A percentile compares a stretch with the other conserved stretches of the same genome.
These are phyloP conservation scores for Solanum raphanifolium DNA, from an alignment of 257 asterid species.

Conservation along the genomic window DNA sequence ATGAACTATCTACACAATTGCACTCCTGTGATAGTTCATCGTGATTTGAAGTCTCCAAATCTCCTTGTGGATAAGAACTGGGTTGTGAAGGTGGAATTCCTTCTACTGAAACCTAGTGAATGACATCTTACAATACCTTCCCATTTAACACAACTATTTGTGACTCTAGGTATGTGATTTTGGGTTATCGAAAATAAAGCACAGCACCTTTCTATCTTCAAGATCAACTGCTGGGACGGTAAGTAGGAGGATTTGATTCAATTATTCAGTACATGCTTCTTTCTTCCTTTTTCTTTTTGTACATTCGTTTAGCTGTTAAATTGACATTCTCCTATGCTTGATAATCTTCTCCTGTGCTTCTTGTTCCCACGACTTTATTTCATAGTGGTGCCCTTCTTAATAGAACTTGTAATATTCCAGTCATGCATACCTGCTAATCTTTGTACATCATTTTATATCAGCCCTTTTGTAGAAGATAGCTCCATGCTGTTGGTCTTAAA, in stretches of 20 bases:
- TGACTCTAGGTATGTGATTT: conserved; percentile 77
- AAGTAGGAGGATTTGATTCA: conserved; percentile 19
- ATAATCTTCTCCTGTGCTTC: neutral
- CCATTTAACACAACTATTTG: conserved; percentile 6
- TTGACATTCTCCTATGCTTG: neutral
- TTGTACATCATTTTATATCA: conserved; percentile 34
- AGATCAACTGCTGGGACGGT: conserved; percentile 99
- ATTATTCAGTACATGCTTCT: neutral
- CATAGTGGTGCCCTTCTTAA: conserved; percentile 13
- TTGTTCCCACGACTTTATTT: neutral
- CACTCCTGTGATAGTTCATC: conserved; percentile 86
- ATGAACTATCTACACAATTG: conserved; percentile 94
- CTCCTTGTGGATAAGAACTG: conserved; percentile 96
- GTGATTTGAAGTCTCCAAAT: conserved; percentile 95
- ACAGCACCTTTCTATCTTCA: conserved; percentile 90
- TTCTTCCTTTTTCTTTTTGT: neutral
- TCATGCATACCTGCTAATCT: conserved; percentile 26
- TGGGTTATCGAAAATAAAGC: conserved; percentile 85
- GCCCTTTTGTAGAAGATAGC: conserved; percentile 51
- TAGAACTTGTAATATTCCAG: conserved; percentile 15
- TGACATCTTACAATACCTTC: neutral
- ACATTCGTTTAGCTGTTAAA: neutral
- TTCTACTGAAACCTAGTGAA: neutral
- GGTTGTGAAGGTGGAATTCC: conserved; percentile 79
- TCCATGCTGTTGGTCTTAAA: conserved; percentile 51